Percentiles rank a stretch among this genome's conserved stretches.
Evolutionary conservation across 1,139 yeast genomes (phyloP).

Genomic region (Taphrina communis): DNA sequence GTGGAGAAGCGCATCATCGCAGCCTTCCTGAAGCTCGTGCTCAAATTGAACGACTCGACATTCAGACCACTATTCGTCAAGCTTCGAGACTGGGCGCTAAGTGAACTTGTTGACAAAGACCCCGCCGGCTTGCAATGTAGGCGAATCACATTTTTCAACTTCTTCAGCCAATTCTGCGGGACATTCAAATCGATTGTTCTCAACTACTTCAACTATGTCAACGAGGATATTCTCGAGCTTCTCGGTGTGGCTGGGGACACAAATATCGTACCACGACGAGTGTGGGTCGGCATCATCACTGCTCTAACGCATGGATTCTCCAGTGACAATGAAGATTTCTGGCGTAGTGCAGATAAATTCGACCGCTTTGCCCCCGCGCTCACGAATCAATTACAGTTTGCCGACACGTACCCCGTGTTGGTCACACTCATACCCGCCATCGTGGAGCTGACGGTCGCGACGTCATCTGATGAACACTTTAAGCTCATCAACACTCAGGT

Average conservation of each 20-base stretch:
- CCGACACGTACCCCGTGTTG: slow-evolving; percentile 34
- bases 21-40: slow-evolving; percentile 75
- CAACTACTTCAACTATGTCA: slow-evolving; percentile 79
- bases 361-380: slow-evolving; percentile 69
- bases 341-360: slow-evolving; percentile 82
- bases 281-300: slow-evolving; percentile 48
- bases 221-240: slow-evolving; percentile 70
- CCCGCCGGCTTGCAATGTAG: slow-evolving; percentile 61
- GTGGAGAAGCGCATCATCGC: slow-evolving; percentile 77
- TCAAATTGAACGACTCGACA: slow-evolving; percentile 90
- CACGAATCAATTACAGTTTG: slow-evolving; percentile 62
- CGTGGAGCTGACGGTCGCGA: slow-evolving; percentile 72
- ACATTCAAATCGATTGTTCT: slow-evolving; percentile 76
- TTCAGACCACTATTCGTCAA: slow-evolving; percentile 91
- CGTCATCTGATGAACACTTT: slow-evolving; percentile 81
- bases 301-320: slow-evolving; percentile 43
- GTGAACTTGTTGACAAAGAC: slow-evolving; percentile 66
- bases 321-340: slow-evolving; percentile 42
- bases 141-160: slow-evolving; percentile 77
- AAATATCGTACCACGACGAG: slow-evolving; percentile 42
- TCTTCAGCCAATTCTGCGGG: slow-evolving; percentile 82
- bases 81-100: slow-evolving; percentile 90
- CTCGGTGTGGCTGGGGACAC: slow-evolving; percentile 57
- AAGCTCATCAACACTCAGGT: slow-evolving; percentile 64
- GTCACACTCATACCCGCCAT: slow-evolving; percentile 55